Percentiles rank a stretch among this genome's conserved stretches.
Conservation (phyloP, 2,329 filamentous ascomycete species). For the Sclerotinia minor region DNA sequence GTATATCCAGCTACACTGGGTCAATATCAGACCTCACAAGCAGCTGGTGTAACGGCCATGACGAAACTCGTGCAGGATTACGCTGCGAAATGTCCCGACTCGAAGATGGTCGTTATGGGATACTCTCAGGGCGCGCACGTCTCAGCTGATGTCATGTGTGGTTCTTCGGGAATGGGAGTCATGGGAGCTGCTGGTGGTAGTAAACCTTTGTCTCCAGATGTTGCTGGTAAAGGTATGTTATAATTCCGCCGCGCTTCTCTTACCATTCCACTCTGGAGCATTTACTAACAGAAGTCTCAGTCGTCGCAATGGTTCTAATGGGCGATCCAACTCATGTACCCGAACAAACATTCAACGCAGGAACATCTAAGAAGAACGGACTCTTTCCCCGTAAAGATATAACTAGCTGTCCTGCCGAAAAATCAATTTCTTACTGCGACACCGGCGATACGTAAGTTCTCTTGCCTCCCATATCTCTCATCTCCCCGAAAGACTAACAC, state of each 20-base stretch:
- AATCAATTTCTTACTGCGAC: constrained; percentile 14
- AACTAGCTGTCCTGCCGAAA: constrained; percentile 9
- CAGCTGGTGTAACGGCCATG: constrained; percentile 40
- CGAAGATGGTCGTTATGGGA: constrained; percentile 38
- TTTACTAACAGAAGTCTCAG: constrained; percentile 29
- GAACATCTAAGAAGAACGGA: constrained; percentile 38
- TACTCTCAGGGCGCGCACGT: constrained; percentile 38
- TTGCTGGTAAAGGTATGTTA: constrained; percentile 10
- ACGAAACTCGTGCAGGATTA: constrained; percentile 40
- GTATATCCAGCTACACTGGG: constrained; percentile 40
- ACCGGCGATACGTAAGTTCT: neutral
- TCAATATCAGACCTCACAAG: constrained; percentile 39
- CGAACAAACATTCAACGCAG: constrained; percentile 39
- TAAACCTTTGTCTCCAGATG: constrained; percentile 26
- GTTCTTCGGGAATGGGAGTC: constrained; percentile 22
- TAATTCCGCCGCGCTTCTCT: too few relatives aligned
- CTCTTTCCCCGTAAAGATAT: constrained; percentile 32
- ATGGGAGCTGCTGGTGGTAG: neutral
- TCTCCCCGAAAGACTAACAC: neutral
- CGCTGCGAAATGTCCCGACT: constrained; percentile 36
- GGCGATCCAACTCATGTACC: constrained; percentile 43
- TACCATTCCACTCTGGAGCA: too few relatives aligned
- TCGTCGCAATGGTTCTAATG: constrained; percentile 43
- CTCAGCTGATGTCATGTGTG: constrained; percentile 39
- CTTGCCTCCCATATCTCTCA: neutral